Evolutionary conservation across 257 asterid species (phyloP).

Genomic region (Primulina eburnea): DNA sequence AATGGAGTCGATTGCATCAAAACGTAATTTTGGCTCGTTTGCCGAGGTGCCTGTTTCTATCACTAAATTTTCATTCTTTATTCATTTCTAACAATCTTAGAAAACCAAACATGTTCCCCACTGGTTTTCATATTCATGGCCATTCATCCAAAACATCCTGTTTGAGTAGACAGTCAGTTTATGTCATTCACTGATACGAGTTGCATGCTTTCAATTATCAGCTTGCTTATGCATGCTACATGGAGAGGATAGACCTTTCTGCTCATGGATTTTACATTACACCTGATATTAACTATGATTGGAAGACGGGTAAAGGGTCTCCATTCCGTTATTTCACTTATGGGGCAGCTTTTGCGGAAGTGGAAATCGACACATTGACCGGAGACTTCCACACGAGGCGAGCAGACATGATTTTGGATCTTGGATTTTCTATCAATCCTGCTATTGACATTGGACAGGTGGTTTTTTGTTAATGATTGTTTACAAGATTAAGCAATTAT

Average conservation of each 20-base stretch:
- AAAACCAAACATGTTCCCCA: background rate
- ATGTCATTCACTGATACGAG: conserved; percentile 16
- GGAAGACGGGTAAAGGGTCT: conserved; percentile 72
- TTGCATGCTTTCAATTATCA: conserved; percentile 28
- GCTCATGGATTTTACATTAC: conserved; percentile 89
- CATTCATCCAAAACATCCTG: background rate
- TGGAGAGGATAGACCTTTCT: conserved; percentile 90
- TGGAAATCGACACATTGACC: conserved; percentile 85
- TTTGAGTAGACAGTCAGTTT: conserved; percentile 1
- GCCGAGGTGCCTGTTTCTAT: conserved; percentile 50
- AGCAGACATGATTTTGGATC: conserved; percentile 79
- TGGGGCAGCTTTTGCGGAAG: conserved; percentile 95
- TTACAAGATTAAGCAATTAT: conserved; percentile 6
- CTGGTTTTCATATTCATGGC: background rate
- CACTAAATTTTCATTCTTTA: background rate
- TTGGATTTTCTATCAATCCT: conserved; percentile 87
- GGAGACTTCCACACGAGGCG: conserved; percentile 93
- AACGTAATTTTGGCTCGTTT: conserved; percentile 53
- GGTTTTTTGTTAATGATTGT: conserved; percentile 5
- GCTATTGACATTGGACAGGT: conserved; percentile 98
- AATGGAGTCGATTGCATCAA: conserved; percentile 69
- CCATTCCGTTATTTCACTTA: conserved; percentile 81
- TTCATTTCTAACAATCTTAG: background rate
- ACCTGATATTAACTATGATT: conserved; percentile 76
- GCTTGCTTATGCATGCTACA: conserved; percentile 79